Base-by-base conservation (phyloP, 192 early-diverging fungal genomes). In the Backusella australiensis region DNA sequence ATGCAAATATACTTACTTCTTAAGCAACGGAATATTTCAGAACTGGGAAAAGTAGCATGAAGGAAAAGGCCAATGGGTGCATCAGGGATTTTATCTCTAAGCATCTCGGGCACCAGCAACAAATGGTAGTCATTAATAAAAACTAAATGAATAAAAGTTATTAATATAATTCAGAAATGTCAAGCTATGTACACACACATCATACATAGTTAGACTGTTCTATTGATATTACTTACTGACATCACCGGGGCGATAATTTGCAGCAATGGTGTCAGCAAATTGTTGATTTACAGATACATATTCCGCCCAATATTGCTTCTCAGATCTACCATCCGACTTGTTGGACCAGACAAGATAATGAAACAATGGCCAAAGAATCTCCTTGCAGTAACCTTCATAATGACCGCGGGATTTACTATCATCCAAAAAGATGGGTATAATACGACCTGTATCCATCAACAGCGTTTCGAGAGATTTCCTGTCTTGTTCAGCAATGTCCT, bases 111-210 rank as follows among this genome's bases (percentile, higher is more conserved):
- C 6, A 98, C 91, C 70, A 99, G 83, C 84, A 97, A 90, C 7
- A 99, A 84, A 78, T 99, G 97, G 79, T 99, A 99, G 85, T 99
- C 97, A 82, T 99, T 96, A 75, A 99, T 91, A 94, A 96, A 99
- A 53, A 99, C 94, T 86, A 94, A 14, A 44, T 44, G 15, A 6
- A 44, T 15, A 44, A 12, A 44, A 44, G 42, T 14, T 44, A 39
- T 44, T 17, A 44, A 44, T 44, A 44, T 3, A 17, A 3, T 12
- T 44, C 15, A 17, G 15, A 44, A 4, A 44, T 4, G 42, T 44
- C 4, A 42, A 42, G 23, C 17, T 32, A 69, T 26, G 29, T 69
- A 38, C 42, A 3, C 17, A 38, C 53, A 3, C 34, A 38, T 7
- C 53, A 2, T 49, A 39, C 9, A 39, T 12, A 39, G 38, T 3